Evolutionary conservation across 768 basidiomycete genomes (phyloP).

Genomic region (Cystobasidium onofrii): DNA sequence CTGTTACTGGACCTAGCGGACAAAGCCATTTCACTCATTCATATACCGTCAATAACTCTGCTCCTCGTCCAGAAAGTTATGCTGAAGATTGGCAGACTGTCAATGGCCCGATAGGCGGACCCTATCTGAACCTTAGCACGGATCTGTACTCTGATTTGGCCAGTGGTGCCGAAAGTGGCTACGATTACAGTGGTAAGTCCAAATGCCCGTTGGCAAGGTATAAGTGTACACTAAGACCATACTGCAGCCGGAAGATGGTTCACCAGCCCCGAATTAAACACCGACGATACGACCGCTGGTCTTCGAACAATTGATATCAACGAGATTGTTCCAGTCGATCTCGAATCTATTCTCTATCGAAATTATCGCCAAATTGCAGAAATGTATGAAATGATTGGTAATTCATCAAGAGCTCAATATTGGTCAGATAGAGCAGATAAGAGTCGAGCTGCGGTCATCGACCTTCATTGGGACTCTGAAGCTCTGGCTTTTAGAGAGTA

Average conservation of each 20-base stretch:
- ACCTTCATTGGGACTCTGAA: constrained; percentile 72
- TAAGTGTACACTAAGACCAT: not conserved
- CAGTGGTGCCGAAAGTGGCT: constrained; percentile 61
- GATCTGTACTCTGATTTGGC: constrained; percentile 80
- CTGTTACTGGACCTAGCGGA: constrained; percentile 44
- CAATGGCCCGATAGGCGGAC: constrained; percentile 53
- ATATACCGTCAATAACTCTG: constrained; percentile 71
- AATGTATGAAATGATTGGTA: constrained; percentile 6
- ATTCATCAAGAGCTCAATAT: constrained; percentile 7
- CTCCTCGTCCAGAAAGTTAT: constrained; percentile 73
- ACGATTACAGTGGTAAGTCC: constrained; percentile 41
- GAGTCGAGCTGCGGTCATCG: constrained; percentile 64
- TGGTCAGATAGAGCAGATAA: constrained; percentile 36
- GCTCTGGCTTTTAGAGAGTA: constrained; percentile 91
- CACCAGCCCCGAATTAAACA: constrained; percentile 48
- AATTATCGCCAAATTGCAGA: constrained; percentile 38
- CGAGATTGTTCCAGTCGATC: constrained; percentile 62
- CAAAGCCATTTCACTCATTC: constrained; percentile 59
- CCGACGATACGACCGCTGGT: constrained; percentile 51
- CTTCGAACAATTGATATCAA: constrained; percentile 65
- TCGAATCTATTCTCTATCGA: constrained; percentile 76
- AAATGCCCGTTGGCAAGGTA: not conserved
- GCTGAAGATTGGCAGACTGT: constrained; percentile 65
- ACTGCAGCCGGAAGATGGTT: constrained; percentile 44
- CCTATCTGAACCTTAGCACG: constrained; percentile 54